These are phyloP conservation scores for Plasmodium cynomolgi DNA, from an alignment of 169 alveolate species.

Conservation along the genomic window DNA sequence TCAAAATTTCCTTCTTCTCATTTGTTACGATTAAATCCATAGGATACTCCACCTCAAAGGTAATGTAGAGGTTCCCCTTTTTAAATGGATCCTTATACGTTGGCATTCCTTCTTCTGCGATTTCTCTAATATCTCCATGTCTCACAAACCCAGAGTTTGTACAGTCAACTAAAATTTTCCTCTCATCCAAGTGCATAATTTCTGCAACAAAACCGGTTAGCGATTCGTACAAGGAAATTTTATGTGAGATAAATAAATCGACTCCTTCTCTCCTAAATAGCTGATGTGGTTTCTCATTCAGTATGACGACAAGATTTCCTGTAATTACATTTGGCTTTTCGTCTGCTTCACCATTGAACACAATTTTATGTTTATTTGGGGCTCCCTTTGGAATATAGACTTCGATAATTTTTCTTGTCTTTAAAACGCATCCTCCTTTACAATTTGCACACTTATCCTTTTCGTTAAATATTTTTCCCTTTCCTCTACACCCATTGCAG, in stretches of 20 bases:
- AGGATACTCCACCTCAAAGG: slow-evolving; percentile 96
- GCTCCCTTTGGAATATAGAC: slow-evolving; percentile 96
- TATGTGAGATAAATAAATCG: slow-evolving; percentile 92
- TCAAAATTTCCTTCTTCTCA: slow-evolving; percentile 77
- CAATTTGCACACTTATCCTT: slow-evolving; percentile 93
- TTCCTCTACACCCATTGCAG: slow-evolving; percentile 93
- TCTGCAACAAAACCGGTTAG: slow-evolving; percentile 94
- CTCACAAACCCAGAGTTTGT: slow-evolving; percentile 57
- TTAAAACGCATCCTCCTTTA: slow-evolving; percentile 90
- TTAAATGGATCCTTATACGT: slow-evolving; percentile 93
- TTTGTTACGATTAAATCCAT: slow-evolving; percentile 81
- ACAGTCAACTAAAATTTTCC: slow-evolving; percentile 72
- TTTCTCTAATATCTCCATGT: slow-evolving; percentile 90
- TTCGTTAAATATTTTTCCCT: slow-evolving; percentile 90
- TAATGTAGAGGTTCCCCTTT: slow-evolving; percentile 95
- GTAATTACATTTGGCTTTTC: slow-evolving; percentile 95
- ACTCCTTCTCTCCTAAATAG: slow-evolving; percentile 95
- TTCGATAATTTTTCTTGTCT: slow-evolving; percentile 93
- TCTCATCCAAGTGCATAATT: slow-evolving; percentile 95
- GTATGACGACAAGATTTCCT: slow-evolving; percentile 92
- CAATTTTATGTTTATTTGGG: slow-evolving; percentile 94
- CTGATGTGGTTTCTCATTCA: slow-evolving; percentile 90
- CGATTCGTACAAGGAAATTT: slow-evolving; percentile 94
- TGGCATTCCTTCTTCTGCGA: slow-evolving; percentile 97
- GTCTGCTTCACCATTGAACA: slow-evolving; percentile 96